These are phyloP conservation scores for Neurospora sp. DNA, from an alignment of 495 filamentous ascomycete genomes.

Conservation along the genomic window DNA sequence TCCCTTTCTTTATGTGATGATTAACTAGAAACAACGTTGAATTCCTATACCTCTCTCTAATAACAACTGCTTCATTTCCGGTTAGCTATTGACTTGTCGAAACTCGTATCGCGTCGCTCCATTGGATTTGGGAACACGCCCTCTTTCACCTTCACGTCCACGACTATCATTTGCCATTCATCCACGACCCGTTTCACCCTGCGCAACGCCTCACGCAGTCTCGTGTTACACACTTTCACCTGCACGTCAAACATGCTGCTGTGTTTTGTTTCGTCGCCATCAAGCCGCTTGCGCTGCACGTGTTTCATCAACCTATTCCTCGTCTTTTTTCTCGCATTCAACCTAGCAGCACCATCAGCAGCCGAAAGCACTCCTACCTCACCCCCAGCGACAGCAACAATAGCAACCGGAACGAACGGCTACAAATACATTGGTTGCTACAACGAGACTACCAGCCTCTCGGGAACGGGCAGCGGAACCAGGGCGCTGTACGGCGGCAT, in stretches of 20 bases:
- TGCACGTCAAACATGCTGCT: neutral
- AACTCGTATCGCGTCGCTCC: too few species aligned
- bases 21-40: neutral
- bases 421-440: slow-evolving; percentile 40
- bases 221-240: neutral
- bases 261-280: neutral
- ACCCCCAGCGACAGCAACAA: slow-evolving; percentile 37
- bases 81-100: too few species aligned
- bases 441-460: slow-evolving; percentile 33
- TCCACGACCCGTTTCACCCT: neutral
- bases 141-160: too few species aligned
- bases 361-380: neutral
- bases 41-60: too few species aligned
- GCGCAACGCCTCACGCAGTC: neutral
- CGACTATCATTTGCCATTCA: too few species aligned
- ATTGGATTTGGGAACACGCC: too few species aligned
- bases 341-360: too few species aligned
- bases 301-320: neutral
- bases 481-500: slow-evolving; percentile 27
- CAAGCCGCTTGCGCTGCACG: neutral
- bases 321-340: neutral
- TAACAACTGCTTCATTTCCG: too few species aligned
- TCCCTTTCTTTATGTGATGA: neutral
- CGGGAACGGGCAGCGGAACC: slow-evolving; percentile 13
- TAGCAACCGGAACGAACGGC: slow-evolving; percentile 20